phyloP scores from a whole-genome alignment of 2,329 filamentous ascomycete genomes.

The Aspergillus sp. region DNA sequence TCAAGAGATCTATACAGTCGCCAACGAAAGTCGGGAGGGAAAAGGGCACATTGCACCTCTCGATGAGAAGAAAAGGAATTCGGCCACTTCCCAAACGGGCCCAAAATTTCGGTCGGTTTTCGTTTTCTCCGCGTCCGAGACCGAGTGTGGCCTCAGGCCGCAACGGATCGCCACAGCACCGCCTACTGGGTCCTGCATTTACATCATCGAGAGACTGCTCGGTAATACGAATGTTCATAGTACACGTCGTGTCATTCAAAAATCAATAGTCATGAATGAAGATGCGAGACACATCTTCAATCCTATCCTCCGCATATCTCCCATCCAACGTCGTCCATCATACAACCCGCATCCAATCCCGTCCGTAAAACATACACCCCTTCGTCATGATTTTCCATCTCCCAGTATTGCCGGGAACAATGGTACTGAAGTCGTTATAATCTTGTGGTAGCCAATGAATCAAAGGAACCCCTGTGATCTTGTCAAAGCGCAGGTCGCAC shows the following conservation, averaged over 20 bases:
- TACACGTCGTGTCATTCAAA: not conserved
- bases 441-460: too few relatives aligned
- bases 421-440: not conserved
- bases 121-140: constrained; percentile 29
- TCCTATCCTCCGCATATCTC: not conserved
- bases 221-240: not conserved
- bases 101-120: constrained; percentile 34
- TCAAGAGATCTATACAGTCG: constrained; percentile 5
- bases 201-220: not conserved
- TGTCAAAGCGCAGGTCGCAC: not conserved
- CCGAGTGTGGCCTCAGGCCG: constrained; percentile 25
- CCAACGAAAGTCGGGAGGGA: constrained; percentile 8
- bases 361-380: not conserved
- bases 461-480: not conserved
- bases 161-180: not conserved
- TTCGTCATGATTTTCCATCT: constrained; percentile 3
- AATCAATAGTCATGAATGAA: not conserved
- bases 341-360: not conserved
- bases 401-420: not conserved
- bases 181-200: not conserved
- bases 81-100: constrained; percentile 1
- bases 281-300: not conserved
- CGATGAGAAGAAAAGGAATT: not conserved
- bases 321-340: not conserved
- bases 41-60: constrained; percentile 17